These are phyloP conservation scores for Teunomyces stri DNA, from an alignment of 805 yeast genomes.

Conservation along the genomic window DNA sequence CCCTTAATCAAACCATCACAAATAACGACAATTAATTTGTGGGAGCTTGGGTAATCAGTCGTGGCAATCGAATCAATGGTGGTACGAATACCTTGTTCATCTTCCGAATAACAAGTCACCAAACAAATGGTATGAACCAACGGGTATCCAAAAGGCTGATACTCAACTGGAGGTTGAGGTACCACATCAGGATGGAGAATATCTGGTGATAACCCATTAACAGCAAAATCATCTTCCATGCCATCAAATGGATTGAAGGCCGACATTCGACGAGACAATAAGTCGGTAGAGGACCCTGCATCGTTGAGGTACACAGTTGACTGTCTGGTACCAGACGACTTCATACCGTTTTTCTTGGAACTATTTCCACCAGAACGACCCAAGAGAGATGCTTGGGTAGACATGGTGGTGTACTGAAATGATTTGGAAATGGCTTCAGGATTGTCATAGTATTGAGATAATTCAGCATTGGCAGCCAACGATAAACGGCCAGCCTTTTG, in stretches of 20 bases:
- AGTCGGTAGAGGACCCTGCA: constrained; percentile 32
- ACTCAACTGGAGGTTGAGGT: constrained; percentile 87
- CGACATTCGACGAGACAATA: constrained; percentile 28
- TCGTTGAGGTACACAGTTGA: constrained; percentile 31
- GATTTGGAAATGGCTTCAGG: constrained; percentile 32
- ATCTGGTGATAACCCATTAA: constrained; percentile 54
- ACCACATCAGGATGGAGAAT: constrained; percentile 73
- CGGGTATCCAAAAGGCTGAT: constrained; percentile 85
- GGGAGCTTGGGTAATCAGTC: constrained; percentile 93
- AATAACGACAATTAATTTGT: constrained; percentile 76
- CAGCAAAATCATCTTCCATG: constrained; percentile 29
- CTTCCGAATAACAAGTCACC: constrained; percentile 95
- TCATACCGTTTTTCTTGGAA: constrained; percentile 10
- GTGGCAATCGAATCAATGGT: constrained; percentile 93
- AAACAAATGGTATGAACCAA: constrained; percentile 44
- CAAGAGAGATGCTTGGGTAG: constrained; percentile 54
- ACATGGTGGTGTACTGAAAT: constrained; percentile 59
- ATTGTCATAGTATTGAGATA: constrained; percentile 35
- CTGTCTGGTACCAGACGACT: constrained; percentile 20
- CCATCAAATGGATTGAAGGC: constrained; percentile 33
- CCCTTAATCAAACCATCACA: constrained; percentile 97
- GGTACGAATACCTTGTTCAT: constrained; percentile 77
- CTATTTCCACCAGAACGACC: constrained; percentile 12
- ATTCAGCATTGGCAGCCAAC: constrained; percentile 38
- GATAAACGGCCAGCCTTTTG: constrained; percentile 29